Evolutionary conservation across 305 asterid species (phyloP).

Genomic region (Fraxinus greggii): DNA sequence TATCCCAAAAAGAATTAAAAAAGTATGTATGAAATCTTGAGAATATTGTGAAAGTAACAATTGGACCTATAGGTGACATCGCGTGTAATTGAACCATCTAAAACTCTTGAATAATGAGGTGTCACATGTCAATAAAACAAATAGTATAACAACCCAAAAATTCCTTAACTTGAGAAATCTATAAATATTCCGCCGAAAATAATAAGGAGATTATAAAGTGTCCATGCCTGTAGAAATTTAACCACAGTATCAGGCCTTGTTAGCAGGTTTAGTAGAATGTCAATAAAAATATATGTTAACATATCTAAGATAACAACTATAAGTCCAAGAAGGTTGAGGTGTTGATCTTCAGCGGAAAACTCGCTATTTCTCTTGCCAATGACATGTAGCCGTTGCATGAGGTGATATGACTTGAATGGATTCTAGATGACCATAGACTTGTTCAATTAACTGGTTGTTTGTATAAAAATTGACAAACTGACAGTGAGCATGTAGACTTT

Average conservation of each 20-base stretch:
- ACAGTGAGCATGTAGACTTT: not conserved
- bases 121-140: too few relatives aligned
- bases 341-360: slow-evolving; percentile 14
- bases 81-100: too few relatives aligned
- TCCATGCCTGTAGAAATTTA: slow-evolving; percentile 23
- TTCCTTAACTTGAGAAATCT: too few relatives aligned
- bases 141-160: too few relatives aligned
- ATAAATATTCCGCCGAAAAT: too few relatives aligned
- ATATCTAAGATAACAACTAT: not conserved
- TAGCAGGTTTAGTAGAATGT: not conserved
- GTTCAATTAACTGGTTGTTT: too few relatives aligned
- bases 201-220: not conserved
- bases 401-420: slow-evolving; percentile 1
- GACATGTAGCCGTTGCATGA: too few relatives aligned
- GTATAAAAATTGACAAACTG: slow-evolving; percentile 10
- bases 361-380: slow-evolving; percentile 23
- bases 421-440: slow-evolving; percentile 15
- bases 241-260: not conserved
- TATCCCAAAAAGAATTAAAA: too few relatives aligned
- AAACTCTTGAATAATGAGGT: too few relatives aligned
- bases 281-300: not conserved
- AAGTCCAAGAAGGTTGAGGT: slow-evolving; percentile 28
- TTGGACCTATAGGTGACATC: too few relatives aligned
- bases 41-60: too few relatives aligned
- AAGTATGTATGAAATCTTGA: too few relatives aligned